Percentiles rank a stretch among this genome's conserved stretches.
phyloP scores from a whole-genome alignment of 352 stramenopile species.

The Plasmopara halstedii region DNA sequence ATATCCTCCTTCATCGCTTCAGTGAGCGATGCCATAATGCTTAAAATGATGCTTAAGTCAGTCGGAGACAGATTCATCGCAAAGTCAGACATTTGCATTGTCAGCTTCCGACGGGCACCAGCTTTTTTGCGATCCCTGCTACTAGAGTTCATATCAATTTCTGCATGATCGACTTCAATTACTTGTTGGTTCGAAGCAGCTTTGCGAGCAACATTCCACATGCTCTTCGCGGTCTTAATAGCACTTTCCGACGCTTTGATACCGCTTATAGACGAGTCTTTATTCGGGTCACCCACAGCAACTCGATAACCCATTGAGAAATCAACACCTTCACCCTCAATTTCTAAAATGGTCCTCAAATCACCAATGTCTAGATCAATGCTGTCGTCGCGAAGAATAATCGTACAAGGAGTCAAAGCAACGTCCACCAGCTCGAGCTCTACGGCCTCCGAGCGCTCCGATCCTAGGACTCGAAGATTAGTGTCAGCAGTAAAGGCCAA shows the following conservation, averaged over 20 bases:
- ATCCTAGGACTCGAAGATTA: slow-evolving; percentile 54
- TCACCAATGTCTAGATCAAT: slow-evolving; percentile 73
- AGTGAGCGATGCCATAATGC: slow-evolving; percentile 55
- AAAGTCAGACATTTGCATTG: slow-evolving; percentile 81
- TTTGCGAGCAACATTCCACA: slow-evolving; percentile 55
- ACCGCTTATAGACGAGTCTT: slow-evolving; percentile 11
- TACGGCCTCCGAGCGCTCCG: slow-evolving; percentile 51
- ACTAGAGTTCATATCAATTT: slow-evolving; percentile 22
- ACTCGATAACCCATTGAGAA: slow-evolving; percentile 69
- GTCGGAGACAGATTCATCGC: slow-evolving; percentile 74
- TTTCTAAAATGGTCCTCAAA: slow-evolving; percentile 69
- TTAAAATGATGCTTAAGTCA: slow-evolving; percentile 74
- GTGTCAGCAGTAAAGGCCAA: slow-evolving; percentile 77
- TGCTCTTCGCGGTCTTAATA: slow-evolving; percentile 30
- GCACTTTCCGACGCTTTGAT: slow-evolving; percentile 2
- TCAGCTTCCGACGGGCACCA: slow-evolving; percentile 49
- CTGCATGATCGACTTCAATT: slow-evolving; percentile 47
- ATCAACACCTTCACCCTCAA: slow-evolving; percentile 83
- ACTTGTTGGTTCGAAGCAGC: slow-evolving; percentile 50
- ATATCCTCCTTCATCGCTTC: slow-evolving; percentile 67
- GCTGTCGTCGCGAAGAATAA: slow-evolving; percentile 50
- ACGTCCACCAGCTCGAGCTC: slow-evolving; percentile 75
- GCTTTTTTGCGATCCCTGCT: slow-evolving; percentile 43
- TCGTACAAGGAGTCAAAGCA: slow-evolving; percentile 63
- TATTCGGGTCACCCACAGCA: slow-evolving; percentile 33